Conservation (phyloP, 2,329 filamentous ascomycete species). For the Alternaria sp. region DNA sequence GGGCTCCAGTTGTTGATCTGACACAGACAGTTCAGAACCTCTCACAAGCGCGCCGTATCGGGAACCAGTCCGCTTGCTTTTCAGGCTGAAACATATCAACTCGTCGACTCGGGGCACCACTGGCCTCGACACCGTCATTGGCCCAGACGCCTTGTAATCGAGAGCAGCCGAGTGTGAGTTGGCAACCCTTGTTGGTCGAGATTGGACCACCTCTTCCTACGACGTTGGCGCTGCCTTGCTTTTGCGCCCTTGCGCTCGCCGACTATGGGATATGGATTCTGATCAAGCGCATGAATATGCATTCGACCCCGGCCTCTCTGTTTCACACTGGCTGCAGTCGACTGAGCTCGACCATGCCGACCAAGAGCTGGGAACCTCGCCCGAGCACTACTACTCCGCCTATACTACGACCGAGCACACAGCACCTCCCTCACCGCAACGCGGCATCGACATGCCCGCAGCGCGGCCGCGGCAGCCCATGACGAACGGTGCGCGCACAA, state of each 20-base stretch:
- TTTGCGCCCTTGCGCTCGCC: slow-evolving; percentile 19
- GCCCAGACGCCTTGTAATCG: slow-evolving; percentile 4
- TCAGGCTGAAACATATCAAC: slow-evolving; percentile 15
- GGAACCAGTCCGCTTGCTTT: slow-evolving; percentile 11
- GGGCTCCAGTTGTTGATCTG: slow-evolving; percentile 8
- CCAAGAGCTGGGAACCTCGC: slow-evolving; percentile 27
- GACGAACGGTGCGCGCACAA: slow-evolving; percentile 40
- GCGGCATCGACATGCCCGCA: slow-evolving; percentile 25
- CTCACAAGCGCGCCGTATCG: slow-evolving; percentile 14
- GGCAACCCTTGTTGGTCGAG: slow-evolving; percentile 14
- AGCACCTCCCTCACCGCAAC: slow-evolving; percentile 17
- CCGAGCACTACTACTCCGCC: slow-evolving; percentile 45
- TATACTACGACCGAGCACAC: slow-evolving; percentile 28
- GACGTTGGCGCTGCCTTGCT: slow-evolving; percentile 23
- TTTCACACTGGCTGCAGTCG: slow-evolving; percentile 45
- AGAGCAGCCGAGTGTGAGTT: slow-evolving; percentile 11
- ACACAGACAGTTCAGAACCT: slow-evolving; percentile 10
- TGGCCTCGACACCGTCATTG: slow-evolving; percentile 6
- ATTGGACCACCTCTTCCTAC: slow-evolving; percentile 19
- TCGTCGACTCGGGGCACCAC: slow-evolving; percentile 7
- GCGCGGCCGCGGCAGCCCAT: slow-evolving; percentile 40
- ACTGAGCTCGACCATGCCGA: slow-evolving; percentile 34
- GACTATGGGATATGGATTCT: slow-evolving; percentile 25
- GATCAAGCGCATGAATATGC: slow-evolving; percentile 24
- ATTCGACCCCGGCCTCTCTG: slow-evolving; percentile 21